Conservation (phyloP, 2,329 filamentous ascomycete species). For the Fusarium luffae region DNA sequence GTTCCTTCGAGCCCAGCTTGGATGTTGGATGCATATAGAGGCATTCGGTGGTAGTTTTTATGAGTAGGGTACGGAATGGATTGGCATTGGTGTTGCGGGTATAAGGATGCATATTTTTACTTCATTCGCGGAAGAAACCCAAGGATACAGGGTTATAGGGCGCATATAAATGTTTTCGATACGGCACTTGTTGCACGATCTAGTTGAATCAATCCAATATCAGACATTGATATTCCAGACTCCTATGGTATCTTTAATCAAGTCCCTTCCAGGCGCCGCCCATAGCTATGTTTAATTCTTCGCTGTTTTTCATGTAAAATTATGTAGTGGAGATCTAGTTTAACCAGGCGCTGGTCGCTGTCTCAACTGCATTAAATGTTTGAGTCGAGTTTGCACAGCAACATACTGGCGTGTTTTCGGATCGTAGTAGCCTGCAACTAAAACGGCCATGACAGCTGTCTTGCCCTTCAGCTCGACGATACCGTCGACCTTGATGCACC, state of each 20-base stretch:
- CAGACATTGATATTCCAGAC: conserved; percentile 36
- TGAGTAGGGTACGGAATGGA: conserved; percentile 15
- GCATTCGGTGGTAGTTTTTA: conserved; percentile 10
- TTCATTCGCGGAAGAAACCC: conserved; percentile 5
- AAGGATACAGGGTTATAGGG: conserved; percentile 14
- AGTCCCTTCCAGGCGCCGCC: conserved; percentile 44
- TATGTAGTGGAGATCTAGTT: not conserved
- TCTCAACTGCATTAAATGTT: conserved; percentile 57
- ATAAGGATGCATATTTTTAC: conserved; percentile 1
- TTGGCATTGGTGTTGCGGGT: conserved; percentile 25
- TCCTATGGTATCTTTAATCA: conserved; percentile 47
- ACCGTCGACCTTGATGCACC: conserved; percentile 64
- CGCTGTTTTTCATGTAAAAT: not conserved
- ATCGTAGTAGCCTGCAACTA: conserved; percentile 66
- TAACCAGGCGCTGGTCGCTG: conserved; percentile 50
- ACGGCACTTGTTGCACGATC: not conserved
- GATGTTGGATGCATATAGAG: not conserved
- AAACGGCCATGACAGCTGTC: conserved; percentile 60
- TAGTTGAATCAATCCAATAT: not conserved
- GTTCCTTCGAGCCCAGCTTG: not conserved
- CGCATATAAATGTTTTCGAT: conserved; percentile 6
- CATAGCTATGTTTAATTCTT: conserved; percentile 34
- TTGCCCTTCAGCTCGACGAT: conserved; percentile 64
- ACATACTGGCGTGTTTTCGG: conserved; percentile 63
- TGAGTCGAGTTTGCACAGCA: conserved; percentile 55